Evolutionary conservation across 2,329 filamentous ascomycete genomes (phyloP).

Genomic region (Epichloe hybrida): DNA sequence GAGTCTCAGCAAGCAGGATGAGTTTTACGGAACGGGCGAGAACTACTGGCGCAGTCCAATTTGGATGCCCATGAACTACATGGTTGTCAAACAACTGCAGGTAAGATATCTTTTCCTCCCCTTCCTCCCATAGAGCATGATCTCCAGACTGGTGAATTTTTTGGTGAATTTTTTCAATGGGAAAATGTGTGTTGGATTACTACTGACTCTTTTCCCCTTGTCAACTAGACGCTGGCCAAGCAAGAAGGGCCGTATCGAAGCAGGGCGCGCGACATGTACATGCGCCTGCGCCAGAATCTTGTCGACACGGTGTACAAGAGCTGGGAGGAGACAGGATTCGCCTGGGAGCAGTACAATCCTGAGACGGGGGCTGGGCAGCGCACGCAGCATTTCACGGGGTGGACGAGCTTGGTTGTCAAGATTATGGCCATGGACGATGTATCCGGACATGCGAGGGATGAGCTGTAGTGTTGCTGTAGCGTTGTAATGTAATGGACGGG

Average conservation of each 20-base stretch:
- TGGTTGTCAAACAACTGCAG: conserved; percentile 64
- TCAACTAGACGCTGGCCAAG: conserved; percentile 44
- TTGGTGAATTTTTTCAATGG: neutral
- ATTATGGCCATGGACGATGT: conserved; percentile 89
- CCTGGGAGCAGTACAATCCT: conserved; percentile 97
- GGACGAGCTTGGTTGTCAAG: conserved; percentile 97
- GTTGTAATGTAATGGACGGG: too few species aligned
- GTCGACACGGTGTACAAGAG: conserved; percentile 78
- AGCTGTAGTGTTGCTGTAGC: conserved; percentile 25
- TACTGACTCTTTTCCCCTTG: neutral
- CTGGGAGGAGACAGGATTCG: conserved; percentile 88
- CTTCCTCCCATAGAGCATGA: too few species aligned
- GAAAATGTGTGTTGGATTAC: neutral
- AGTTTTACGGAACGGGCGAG: conserved; percentile 78
- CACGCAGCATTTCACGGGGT: conserved; percentile 95
- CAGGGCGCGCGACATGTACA: conserved; percentile 63
- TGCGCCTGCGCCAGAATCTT: conserved; percentile 63
- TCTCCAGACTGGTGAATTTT: too few species aligned
- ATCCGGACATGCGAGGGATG: conserved; percentile 25
- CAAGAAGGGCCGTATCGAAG: conserved; percentile 53
- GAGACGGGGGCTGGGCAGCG: conserved; percentile 87
- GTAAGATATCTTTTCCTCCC: conserved; percentile 33
- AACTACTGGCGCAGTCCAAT: conserved; percentile 96
- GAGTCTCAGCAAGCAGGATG: conserved; percentile 71
- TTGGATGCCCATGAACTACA: conserved; percentile 95